Evolutionary conservation across 2,329 filamentous ascomycete genomes (phyloP).

Genomic region (Beauveria brongniartii): DNA sequence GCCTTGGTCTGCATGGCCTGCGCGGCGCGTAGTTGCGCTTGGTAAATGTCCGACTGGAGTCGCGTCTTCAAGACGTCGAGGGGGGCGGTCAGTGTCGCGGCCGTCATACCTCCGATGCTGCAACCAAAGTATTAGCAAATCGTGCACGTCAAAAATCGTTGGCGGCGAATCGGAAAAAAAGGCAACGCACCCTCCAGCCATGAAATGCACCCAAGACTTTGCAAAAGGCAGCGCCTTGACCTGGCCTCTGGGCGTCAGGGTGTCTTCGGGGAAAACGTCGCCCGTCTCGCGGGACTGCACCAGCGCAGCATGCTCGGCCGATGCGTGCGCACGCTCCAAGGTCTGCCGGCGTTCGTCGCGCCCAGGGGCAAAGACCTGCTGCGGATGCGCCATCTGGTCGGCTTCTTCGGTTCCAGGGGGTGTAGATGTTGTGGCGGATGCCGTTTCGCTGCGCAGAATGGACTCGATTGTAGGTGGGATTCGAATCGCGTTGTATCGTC

Average conservation of each 20-base stretch:
- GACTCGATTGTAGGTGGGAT: neutral
- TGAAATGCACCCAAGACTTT: constrained; percentile 86
- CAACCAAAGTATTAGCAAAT: constrained; percentile 13
- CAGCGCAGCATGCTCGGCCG: constrained; percentile 32
- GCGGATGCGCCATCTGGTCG: constrained; percentile 25
- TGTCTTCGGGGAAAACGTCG: constrained; percentile 40
- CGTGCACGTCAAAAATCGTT: neutral
- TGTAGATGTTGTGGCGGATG: neutral
- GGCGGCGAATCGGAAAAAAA: neutral
- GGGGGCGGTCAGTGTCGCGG: constrained; percentile 85
- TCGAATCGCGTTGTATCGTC: neutral
- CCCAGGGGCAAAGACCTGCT: constrained; percentile 22
- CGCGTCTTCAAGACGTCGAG: constrained; percentile 92
- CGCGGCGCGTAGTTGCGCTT: constrained; percentile 65
- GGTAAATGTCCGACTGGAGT: constrained; percentile 90
- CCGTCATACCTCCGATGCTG: constrained; percentile 83
- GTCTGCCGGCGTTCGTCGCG: constrained; percentile 22
- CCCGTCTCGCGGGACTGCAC: constrained; percentile 56
- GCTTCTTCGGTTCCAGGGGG: neutral
- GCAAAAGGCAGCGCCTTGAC: constrained; percentile 43
- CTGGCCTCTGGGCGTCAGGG: constrained; percentile 20
- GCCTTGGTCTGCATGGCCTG: constrained; percentile 51
- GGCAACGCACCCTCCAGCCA: constrained; percentile 71
- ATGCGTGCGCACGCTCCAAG: constrained; percentile 22
- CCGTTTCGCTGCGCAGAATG: neutral